phyloP scores from a whole-genome alignment of 495 filamentous ascomycete genomes.

The Thermothielavioides terrestris region DNA sequence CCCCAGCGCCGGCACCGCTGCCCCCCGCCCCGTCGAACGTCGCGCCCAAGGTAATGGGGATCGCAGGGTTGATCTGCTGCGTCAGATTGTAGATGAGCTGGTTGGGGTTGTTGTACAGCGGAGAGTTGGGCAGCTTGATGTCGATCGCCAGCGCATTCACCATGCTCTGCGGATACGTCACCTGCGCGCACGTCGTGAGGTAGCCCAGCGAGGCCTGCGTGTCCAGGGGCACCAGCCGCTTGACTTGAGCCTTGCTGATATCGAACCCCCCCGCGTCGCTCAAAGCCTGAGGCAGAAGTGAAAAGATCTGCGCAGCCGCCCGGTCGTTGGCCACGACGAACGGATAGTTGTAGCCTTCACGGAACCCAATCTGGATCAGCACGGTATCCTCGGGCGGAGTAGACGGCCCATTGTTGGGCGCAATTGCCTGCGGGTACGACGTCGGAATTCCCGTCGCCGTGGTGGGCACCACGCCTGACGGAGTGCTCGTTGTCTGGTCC shows the following conservation, averaged over 20 bases:
- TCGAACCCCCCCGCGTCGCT: conserved; percentile 52
- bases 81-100: conserved; percentile 57
- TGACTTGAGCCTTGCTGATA: conserved; percentile 50
- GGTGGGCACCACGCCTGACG: conserved; percentile 19
- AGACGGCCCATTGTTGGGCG: conserved; percentile 37
- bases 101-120: conserved; percentile 62
- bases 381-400: conserved; percentile 49
- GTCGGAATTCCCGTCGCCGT: conserved; percentile 47
- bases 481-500: conserved; percentile 29
- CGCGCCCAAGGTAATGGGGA: conserved; percentile 62
- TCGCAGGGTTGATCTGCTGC: conserved; percentile 70
- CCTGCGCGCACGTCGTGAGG: conserved; percentile 72
- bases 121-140: conserved; percentile 57
- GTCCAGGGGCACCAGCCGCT: conserved; percentile 68
- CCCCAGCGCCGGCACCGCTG: conserved; percentile 16
- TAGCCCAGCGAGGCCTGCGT: conserved; percentile 61
- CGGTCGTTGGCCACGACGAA: conserved; percentile 64
- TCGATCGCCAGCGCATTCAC: conserved; percentile 54
- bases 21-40: conserved; percentile 26
- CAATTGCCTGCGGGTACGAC: conserved; percentile 63
- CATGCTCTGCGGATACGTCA: conserved; percentile 60
- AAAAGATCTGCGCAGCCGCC: conserved; percentile 80
- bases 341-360: conserved; percentile 65
- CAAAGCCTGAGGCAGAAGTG: conserved; percentile 66
- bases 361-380: conserved; percentile 79